A percentile compares a stretch with the other conserved stretches of the same genome.
Conservation (phyloP, 352 stramenopile genomes). For the Pythium dissimile region DNA sequence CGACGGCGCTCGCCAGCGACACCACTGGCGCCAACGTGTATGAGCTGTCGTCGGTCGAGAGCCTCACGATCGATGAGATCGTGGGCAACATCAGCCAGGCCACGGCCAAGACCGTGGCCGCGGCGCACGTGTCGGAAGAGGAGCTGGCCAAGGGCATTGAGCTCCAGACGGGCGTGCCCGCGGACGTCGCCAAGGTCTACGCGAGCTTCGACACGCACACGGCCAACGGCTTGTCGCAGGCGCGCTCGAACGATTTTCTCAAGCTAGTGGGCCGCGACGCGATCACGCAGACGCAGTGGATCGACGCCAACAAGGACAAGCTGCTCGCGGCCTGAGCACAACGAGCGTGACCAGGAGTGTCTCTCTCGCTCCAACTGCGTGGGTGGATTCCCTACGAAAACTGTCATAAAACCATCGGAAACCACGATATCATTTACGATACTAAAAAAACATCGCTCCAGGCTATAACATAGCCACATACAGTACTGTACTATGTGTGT, state of each 20-base stretch:
- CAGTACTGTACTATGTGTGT: no score
- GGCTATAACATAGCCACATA: no score
- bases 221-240: not conserved
- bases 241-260: slow-evolving; percentile 13
- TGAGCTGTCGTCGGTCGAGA: not conserved
- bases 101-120: not conserved
- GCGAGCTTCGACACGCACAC: slow-evolving; percentile 21
- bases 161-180: not conserved
- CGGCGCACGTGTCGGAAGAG: slow-evolving; percentile 2
- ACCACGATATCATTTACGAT: no score
- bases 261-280: slow-evolving; percentile 21
- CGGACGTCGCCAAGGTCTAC: slow-evolving; percentile 1
- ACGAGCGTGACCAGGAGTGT: no score
- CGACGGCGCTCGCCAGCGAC: not conserved
- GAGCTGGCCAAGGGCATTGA: not conserved
- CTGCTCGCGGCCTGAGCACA: not conserved
- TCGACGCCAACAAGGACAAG: slow-evolving; percentile 18
- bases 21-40: not conserved
- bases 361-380: no score
- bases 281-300: slow-evolving; percentile 11
- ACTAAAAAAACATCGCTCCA: no score
- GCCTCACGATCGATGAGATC: slow-evolving; percentile 2
- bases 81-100: not conserved
- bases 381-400: no score
- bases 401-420: no score